These are phyloP conservation scores for Tricholoma furcatifolium DNA, from an alignment of 768 basidiomycete genomes.

Conservation along the genomic window DNA sequence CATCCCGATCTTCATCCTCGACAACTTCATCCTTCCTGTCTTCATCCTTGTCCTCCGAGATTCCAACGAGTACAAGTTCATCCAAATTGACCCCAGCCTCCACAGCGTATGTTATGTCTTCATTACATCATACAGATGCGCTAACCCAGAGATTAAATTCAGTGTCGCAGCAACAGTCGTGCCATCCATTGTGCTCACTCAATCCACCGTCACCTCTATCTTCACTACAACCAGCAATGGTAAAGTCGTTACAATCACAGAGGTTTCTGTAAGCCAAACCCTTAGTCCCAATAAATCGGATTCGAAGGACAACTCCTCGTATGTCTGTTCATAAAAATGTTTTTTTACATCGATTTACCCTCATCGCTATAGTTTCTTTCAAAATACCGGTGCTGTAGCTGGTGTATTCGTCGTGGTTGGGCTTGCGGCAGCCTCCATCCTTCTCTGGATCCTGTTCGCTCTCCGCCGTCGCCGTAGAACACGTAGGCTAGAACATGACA, in stretches of 20 bases:
- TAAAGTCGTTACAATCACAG: conserved; percentile 54
- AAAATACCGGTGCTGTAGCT: conserved; percentile 85
- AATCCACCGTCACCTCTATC: conserved; percentile 51
- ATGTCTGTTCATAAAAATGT: conserved; percentile 23
- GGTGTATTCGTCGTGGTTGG: conserved; percentile 92
- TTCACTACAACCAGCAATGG: conserved; percentile 57
- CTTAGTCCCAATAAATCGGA: conserved; percentile 48
- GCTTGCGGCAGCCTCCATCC: conserved; percentile 66
- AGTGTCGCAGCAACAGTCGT: background rate
- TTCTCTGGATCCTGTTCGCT: conserved; percentile 71
- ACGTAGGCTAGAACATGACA: conserved; percentile 63
- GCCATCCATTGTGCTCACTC: conserved; percentile 1
- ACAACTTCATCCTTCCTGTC: conserved; percentile 20
- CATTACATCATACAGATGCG: conserved; percentile 14
- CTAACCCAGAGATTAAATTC: conserved; percentile 2
- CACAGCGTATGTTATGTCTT: conserved; percentile 16
- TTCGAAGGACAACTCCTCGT: conserved; percentile 46
- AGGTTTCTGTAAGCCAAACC: conserved; percentile 70
- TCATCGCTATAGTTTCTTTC: conserved; percentile 66
- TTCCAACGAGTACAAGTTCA: conserved; percentile 16
- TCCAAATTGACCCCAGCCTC: conserved; percentile 7
- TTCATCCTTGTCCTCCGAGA: conserved; percentile 17
- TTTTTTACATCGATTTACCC: conserved; percentile 7
- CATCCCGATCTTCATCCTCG: conserved; percentile 16
- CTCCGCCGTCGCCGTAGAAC: conserved; percentile 64